These are phyloP conservation scores for Corylus avellana DNA, from an alignment of 306 rosid genomes.

Conservation along the genomic window DNA sequence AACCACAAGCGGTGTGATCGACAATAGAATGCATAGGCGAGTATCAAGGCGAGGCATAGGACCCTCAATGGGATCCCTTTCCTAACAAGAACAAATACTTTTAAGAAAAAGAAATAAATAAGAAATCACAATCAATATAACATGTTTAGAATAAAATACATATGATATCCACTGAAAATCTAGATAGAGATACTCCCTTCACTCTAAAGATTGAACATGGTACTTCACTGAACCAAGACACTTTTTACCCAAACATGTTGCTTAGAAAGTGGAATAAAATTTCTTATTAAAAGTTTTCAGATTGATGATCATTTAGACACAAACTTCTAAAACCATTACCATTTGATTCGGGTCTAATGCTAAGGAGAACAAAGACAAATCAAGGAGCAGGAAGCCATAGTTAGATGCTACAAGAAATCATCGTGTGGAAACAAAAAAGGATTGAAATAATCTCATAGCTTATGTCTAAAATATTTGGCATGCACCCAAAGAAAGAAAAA, in stretches of 20 bases:
- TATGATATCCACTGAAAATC: not conserved
- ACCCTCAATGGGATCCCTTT: constrained; percentile 98
- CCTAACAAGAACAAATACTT: constrained; percentile 43
- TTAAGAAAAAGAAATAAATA: not conserved
- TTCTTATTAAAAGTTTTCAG: not conserved
- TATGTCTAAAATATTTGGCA: not conserved
- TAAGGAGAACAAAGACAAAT: not conserved
- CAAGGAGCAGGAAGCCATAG: not conserved
- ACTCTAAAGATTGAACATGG: not conserved
- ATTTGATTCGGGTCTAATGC: constrained; percentile 5
- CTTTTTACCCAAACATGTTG: not conserved
- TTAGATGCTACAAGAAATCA: not conserved
- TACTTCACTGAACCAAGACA: not conserved
- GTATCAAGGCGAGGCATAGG: constrained; percentile 95
- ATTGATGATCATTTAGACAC: not conserved
- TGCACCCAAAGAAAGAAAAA: constrained; percentile 17
- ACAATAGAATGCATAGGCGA: constrained; percentile 84
- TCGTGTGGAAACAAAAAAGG: not conserved
- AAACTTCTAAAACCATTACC: not conserved
- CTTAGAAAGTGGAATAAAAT: not conserved
- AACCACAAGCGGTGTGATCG: constrained; percentile 80
- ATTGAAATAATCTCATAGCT: not conserved
- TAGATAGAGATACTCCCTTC: constrained; percentile 3
- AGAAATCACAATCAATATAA: not conserved
- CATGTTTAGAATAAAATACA: not conserved